Evolutionary conservation across 1,284 basidiomycete genomes (phyloP), one percentile per base, ranked within the genome.

Genomic region (Apiotrichum domesticum): DNA sequence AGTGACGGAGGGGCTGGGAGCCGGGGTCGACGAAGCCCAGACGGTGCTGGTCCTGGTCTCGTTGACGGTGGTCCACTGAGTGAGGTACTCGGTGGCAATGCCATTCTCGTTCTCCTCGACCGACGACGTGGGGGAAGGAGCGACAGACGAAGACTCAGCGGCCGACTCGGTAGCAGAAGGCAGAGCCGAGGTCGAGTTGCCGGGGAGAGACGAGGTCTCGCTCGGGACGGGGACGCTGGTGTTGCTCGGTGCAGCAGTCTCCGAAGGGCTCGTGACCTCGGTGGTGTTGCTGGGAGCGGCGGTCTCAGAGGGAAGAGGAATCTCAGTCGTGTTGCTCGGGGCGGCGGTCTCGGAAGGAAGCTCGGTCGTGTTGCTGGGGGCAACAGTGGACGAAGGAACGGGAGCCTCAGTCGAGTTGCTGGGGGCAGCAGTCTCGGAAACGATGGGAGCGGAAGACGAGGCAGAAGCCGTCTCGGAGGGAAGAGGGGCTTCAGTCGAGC

Each of bases 101-200:
- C 70, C 72, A 52, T 66, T 59, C 13, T 70, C 72, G 59, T 69
- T 68, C 57, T 66, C 63, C 2, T 47, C 50, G 9, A 64, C 63
- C 7, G 68, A 57, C 13, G 52, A 46, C 11, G 11, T 21, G 33
- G 52, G 15, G 46, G 37, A 13, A 35, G 46, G 21, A 32, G 33
- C 5, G 43, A 46, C 1, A 9, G 35, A 35, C 15, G 32, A 37
- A 35, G 39, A 35, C 5, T 35, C 13, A 21, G 50, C 14, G n/a
- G 41, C 32, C 15, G 50, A 43, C 13, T 10, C 32, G 9, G 34
- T 49, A 14, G 34, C 7, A 35, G 35, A 37, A 35, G 34, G 6
- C 35, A 7, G 10, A 11, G n/a, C 14, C 5, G 54, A 40, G 4
- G 44, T 10, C 21, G 7, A 8, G 13, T 8, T 8, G 37, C 8